Conservation (phyloP, 208 protist species). For the Naegleria lovaniensis region DNA sequence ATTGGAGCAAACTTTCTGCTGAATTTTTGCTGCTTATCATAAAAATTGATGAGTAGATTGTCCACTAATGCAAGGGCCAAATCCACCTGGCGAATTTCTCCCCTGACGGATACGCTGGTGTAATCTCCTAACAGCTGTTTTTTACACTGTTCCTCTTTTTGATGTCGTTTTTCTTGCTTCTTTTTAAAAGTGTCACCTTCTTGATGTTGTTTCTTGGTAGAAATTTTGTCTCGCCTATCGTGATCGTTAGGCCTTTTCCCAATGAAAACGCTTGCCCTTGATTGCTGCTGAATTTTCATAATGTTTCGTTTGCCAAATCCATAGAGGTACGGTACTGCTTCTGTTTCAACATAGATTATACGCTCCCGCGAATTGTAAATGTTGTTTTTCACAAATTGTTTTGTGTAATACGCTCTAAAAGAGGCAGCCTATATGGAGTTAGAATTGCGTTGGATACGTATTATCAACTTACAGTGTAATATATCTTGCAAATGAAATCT, state of each 20-base stretch:
- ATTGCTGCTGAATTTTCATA: not conserved
- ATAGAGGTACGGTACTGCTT: not conserved
- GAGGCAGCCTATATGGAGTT: not conserved
- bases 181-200: not conserved
- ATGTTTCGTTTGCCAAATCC: not conserved
- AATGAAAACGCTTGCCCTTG: not conserved
- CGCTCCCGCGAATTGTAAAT: not conserved
- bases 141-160: not conserved
- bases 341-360: not conserved
- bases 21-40: not conserved
- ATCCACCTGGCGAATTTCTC: not conserved
- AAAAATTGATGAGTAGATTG: not conserved
- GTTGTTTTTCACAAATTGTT: not conserved
- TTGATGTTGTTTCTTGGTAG: not conserved
- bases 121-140: not conserved
- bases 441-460: too few species aligned
- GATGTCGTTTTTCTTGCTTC: not conserved
- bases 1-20: not conserved
- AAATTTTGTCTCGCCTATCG: not conserved
- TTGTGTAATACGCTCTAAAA: not conserved
- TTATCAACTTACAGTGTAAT: too few species aligned
- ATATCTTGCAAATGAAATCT: too few species aligned
- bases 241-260: not conserved
- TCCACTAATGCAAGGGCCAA: not conserved
- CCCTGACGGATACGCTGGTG: not conserved